Conservation (phyloP, 345 rosid genomes). For the Linum trigynum region DNA sequence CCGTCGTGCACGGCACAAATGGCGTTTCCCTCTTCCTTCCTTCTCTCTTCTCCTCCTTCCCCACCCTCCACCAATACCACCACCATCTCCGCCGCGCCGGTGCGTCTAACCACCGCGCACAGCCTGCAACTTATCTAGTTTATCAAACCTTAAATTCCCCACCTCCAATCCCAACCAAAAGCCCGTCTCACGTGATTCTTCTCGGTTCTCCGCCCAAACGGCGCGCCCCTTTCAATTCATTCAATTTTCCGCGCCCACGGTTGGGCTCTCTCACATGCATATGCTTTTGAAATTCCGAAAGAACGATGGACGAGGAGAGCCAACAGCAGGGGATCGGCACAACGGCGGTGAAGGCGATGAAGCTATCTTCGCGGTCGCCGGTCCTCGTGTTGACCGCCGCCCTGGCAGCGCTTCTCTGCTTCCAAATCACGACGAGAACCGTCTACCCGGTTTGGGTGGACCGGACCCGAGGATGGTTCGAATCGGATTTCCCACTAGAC, state of each 20-base stretch:
- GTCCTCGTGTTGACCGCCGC: slow-evolving; percentile 43
- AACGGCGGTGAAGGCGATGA: slow-evolving; percentile 14
- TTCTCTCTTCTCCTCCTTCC: neutral
- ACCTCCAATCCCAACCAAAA: neutral
- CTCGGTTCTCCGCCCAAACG: neutral
- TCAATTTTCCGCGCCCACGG: neutral
- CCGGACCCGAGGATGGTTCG: slow-evolving; percentile 13
- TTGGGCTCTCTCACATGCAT: neutral
- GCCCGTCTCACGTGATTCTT: neutral
- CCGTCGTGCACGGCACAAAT: neutral
- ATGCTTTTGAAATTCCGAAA: neutral
- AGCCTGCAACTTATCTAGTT: neutral
- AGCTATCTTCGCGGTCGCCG: slow-evolving; percentile 38
- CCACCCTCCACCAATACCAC: neutral
- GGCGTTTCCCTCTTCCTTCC: neutral
- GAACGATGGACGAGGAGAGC: slow-evolving; percentile 40
- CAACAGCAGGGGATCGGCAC: slow-evolving; percentile 13
- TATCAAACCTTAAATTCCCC: neutral
- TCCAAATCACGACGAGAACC: slow-evolving; percentile 50
- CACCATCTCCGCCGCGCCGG: neutral
- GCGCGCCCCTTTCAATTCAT: neutral
- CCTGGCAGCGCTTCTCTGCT: slow-evolving; percentile 33
- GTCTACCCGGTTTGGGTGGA: slow-evolving; percentile 23
- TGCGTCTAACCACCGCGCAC: neutral
- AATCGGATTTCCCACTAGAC: slow-evolving; percentile 5